Base-by-base conservation (phyloP, 495 filamentous ascomycete genomes). In the Podospora bellae-mahoneyi region DNA sequence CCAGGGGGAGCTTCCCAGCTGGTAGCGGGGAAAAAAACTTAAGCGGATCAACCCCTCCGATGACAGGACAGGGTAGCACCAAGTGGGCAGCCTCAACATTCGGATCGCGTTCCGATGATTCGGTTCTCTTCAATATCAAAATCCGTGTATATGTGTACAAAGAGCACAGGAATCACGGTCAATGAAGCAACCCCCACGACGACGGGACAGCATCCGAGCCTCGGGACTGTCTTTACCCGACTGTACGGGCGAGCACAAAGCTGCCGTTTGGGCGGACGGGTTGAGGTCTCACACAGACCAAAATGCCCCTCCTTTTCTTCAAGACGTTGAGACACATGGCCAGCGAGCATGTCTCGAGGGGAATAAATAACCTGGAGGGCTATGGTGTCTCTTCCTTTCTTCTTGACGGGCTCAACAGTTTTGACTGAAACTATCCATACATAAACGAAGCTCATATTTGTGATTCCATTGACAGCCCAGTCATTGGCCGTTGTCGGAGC, bases 1-100 rank as follows among this genome's bases (percentile, higher is more conserved):
- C 30, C 9, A 62, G 60, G 23, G 19, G 53, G 28, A 58, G 53
- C 64, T 57, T 66, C 2, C 6, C 26, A 18, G 18, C 55, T 19
- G 23, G 30, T 32, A 23, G 28, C 26, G 68, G 68, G 64, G 64
- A 70, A 66, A 66, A 70, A 66, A 63, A 64, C 68, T 70, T 66
- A 69, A 66, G 68, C 64, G 68, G 68, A 62, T 18, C 34, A 58
- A 58, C 68, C 18, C 48, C 30, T 30, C 61, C 61, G 61, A 63
- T 48, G n/a, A 39, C 61, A 32, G 32, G 28, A 32, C 18, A 48
- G 61, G 60, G 55, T 19, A 26, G 55, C n/a, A 26, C n/a, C 5
- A 1, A 18, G n/a, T 19, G 18, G 54, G 54, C 19, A 9, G 5
- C 5, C 15, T 18, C 54, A 20, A 56, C 5, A 20, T 56, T 18